Percentiles rank a stretch among this genome's conserved stretches.
These are phyloP conservation scores for Monosporascus sp. DNA, from an alignment of 2,329 filamentous ascomycete species.

Conservation along the genomic window DNA sequence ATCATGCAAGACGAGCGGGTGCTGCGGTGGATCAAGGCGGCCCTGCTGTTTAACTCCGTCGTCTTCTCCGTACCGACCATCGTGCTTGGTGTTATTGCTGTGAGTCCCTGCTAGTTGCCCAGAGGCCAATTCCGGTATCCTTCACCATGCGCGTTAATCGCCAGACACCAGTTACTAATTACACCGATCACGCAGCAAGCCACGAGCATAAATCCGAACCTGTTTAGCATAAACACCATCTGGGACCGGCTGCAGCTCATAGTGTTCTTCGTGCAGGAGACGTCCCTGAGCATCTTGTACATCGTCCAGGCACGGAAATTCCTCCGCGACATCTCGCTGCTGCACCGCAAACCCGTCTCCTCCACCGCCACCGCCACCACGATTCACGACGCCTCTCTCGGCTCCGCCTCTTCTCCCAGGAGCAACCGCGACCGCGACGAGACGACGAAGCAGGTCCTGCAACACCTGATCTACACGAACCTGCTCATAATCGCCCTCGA, in stretches of 20 bases:
- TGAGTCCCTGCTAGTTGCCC: constrained; percentile 8
- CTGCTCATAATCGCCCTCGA: constrained; percentile 34
- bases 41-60: constrained; percentile 22
- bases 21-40: constrained; percentile 17
- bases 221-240: constrained; percentile 16
- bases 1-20: constrained; percentile 17
- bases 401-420: background rate
- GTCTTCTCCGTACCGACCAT: constrained; percentile 24
- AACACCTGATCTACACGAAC: constrained; percentile 32
- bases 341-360: background rate
- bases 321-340: constrained; percentile 10
- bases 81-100: constrained; percentile 22
- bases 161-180: background rate
- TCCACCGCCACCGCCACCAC: background rate
- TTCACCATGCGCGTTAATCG: background rate
- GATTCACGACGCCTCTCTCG: constrained; percentile 3
- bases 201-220: constrained; percentile 15
- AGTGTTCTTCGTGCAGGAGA: constrained; percentile 28
- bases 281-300: constrained; percentile 23
- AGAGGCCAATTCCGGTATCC: background rate
- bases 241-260: constrained; percentile 28
- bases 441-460: constrained; percentile 15
- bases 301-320: constrained; percentile 23
- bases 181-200: constrained; percentile 13
- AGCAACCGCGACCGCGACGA: background rate